Evolutionary conservation across 441 rosid genomes (phyloP).

Genomic region (Brassica balearica): DNA sequence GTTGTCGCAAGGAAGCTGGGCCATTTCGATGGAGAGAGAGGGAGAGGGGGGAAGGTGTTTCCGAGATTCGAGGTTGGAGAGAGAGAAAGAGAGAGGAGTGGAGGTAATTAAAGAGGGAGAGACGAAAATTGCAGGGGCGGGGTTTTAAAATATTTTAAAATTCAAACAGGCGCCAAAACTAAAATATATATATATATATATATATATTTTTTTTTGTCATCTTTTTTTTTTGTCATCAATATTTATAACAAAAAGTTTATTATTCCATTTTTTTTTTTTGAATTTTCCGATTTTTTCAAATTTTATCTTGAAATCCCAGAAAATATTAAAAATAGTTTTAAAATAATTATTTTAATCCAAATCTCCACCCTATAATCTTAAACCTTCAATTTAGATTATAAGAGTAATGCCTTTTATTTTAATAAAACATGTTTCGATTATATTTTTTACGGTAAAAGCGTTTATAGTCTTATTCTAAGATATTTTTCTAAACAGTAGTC

Average conservation of each 20-base stretch:
- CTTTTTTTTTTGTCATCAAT: too few relatives aligned
- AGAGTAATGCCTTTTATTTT: too few relatives aligned
- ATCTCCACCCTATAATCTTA: background rate
- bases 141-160: background rate
- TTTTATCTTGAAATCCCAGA: background rate
- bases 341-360: background rate
- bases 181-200: background rate
- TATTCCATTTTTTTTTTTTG: too few relatives aligned
- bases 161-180: background rate
- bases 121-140: background rate
- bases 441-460: background rate
- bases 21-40: background rate
- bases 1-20: conserved; percentile 5
- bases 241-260: too few relatives aligned
- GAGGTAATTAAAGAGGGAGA: conserved; percentile 4
- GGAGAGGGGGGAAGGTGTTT: background rate
- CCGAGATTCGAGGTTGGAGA: background rate
- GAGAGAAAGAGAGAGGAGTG: background rate
- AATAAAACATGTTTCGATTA: too few relatives aligned
- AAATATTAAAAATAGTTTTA: too few relatives aligned
- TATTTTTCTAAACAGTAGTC: background rate
- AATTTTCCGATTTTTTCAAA: too few relatives aligned
- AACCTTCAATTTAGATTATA: background rate
- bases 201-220: too few relatives aligned
- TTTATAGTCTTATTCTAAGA: too few relatives aligned